Base-by-base conservation (phyloP, 2,329 filamentous ascomycete genomes). In the Claviceps spartinae region DNA sequence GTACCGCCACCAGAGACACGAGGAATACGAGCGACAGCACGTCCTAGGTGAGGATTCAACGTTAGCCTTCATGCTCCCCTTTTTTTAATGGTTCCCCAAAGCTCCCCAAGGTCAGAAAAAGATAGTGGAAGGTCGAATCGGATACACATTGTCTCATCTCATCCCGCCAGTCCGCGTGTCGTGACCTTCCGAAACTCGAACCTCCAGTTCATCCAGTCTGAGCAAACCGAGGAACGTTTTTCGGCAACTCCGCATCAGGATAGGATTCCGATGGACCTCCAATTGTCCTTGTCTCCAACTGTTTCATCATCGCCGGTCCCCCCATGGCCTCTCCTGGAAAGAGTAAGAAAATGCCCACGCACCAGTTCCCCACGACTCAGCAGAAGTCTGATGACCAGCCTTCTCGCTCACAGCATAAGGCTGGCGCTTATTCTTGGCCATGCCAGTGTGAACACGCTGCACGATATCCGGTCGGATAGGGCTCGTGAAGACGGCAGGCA, bases 1-100 rank as follows among this genome's bases (percentile, higher is more conserved):
- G 93, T 98, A 88, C 93, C 93, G 80, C 93, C 91, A 83, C 93
- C 93, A 72, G 93, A 97, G 74, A 98, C 93, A 96, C 93, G 93
- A 69, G 94, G 93, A 69, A 98, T 98, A 97, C 93, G 93, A 74
- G 93, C 94, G 70, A 98, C 93, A 75, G 93, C 93, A 77, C 93
- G 93, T 80, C 90, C 89, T 95, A 63, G 13, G 49, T n/a, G 58
- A 52, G n/a, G 6, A 16, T 52, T 47, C 30, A 20, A 37, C 6
- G 44, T 50, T 34, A 48, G 41, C 38, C n/a, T 44, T 41, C 30
- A 11, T 24, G 22, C 6, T n/a, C 14, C 16, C 13, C 16, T 34
- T 4, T 14, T 8, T 8, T 11, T 26, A 2, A 5, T 24, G 16
- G 13, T 1, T 20, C 4, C 40, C 3, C 24, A 26, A 42, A 11